phyloP scores from a whole-genome alignment of 2,329 filamentous ascomycete species.

The Talaromyces amestolkiae region DNA sequence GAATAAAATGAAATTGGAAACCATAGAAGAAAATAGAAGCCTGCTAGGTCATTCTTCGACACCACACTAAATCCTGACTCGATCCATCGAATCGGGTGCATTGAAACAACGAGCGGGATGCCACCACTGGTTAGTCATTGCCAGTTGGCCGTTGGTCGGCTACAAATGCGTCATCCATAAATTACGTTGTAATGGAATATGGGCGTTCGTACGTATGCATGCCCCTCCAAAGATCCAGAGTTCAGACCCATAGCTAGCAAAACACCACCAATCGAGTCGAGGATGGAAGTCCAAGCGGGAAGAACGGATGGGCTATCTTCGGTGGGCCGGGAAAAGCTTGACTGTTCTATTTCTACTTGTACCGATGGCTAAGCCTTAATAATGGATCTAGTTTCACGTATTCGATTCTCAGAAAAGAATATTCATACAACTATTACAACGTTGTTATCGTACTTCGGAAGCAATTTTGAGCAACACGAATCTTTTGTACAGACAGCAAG shows the following conservation, averaged over 20 bases:
- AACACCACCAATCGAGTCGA: slow-evolving; percentile 11
- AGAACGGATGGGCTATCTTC: background rate
- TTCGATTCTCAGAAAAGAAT: background rate
- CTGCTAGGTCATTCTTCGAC: background rate
- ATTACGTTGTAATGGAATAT: background rate
- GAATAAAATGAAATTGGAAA: background rate
- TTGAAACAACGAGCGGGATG: background rate
- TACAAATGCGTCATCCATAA: background rate
- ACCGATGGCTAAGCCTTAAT: slow-evolving; percentile 1
- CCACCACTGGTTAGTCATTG: background rate
- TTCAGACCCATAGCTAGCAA: background rate
- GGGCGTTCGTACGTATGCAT: background rate
- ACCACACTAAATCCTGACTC: background rate
- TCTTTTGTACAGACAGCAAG: too few species aligned
- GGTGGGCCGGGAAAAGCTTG: slow-evolving; percentile 13
- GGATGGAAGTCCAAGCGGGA: background rate
- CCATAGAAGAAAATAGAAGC: background rate
- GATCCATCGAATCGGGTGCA: slow-evolving; percentile 5
- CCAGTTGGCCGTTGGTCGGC: background rate
- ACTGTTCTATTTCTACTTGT: background rate
- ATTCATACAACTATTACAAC: background rate
- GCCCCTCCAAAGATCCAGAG: background rate
- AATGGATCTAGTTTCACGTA: background rate
- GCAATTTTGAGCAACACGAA: background rate
- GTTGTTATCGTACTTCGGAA: background rate